These are phyloP conservation scores for Blastomyces gilchristii DNA, from an alignment of 2,329 filamentous ascomycete species.

Conservation along the genomic window DNA sequence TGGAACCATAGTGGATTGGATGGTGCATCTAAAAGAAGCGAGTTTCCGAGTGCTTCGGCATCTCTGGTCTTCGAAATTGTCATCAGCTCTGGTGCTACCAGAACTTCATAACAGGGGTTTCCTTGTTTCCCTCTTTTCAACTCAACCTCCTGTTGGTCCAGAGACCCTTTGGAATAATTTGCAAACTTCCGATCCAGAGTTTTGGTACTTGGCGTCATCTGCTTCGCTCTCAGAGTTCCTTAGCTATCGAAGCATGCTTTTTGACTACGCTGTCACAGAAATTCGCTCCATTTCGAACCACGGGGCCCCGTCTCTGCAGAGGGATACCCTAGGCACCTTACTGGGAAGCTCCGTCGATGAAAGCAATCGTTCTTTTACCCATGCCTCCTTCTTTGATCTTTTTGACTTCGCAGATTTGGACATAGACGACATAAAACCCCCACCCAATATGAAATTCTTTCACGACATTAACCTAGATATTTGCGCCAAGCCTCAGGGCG, in stretches of 20 bases:
- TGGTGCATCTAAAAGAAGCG: conserved; percentile 58
- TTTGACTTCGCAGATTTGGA: conserved; percentile 77
- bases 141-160: conserved; percentile 59
- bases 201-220: conserved; percentile 59
- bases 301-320: conserved; percentile 59
- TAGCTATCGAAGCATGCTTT: conserved; percentile 60
- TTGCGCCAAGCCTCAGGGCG: conserved; percentile 52
- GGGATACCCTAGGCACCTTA: conserved; percentile 56
- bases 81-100: conserved; percentile 60
- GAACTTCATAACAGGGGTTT: conserved; percentile 74
- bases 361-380: conserved; percentile 54
- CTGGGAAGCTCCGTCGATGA: conserved; percentile 59
- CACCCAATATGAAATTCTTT: conserved; percentile 51
- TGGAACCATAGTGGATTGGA: conserved; percentile 54
- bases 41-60: conserved; percentile 64
- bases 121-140: conserved; percentile 64
- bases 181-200: conserved; percentile 50
- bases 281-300: conserved; percentile 65
- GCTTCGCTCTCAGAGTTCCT: conserved; percentile 67
- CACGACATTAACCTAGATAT: conserved; percentile 56
- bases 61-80: conserved; percentile 75
- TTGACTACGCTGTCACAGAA: conserved; percentile 79
- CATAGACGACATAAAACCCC: conserved; percentile 37
- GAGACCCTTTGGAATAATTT: conserved; percentile 65
- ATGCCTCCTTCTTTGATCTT: conserved; percentile 76